Evolutionary conservation across 2,329 filamentous ascomycete species (phyloP), one percentile per base, ranked within the genome.

Genomic region (Cordyceps militaris): DNA sequence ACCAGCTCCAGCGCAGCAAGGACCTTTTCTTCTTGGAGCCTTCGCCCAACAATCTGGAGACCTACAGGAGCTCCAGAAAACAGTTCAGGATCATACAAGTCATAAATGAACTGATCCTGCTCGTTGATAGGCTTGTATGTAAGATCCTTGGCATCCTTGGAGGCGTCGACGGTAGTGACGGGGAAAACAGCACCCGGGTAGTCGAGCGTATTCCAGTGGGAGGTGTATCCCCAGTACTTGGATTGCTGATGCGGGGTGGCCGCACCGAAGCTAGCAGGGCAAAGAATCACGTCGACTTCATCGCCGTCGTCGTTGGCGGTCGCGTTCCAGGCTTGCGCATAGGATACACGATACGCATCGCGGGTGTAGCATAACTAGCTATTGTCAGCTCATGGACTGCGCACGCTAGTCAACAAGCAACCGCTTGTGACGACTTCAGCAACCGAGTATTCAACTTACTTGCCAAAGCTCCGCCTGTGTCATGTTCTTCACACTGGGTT

Each of bases 181-280:
- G 86, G 86, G 65, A 89, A 86, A 0, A 83, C 76, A 2, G 80
- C 68, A 10, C 76, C 79, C 0, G 86, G 83, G 66, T 87, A 87
- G 66, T 89, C 85, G 1, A 89, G 76, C 43, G 88, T 64, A 65
- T 89, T 89, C 84, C 85, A 89, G 60, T 84, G 79, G 0, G 78
- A 73, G 0, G 84, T 87, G 63, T 89, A 89, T 1, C 78, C 79
- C 84, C 84, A 89, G 74, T 66, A 86, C 64, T 68, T 66, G 3
- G 66, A 70, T 10, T 68, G 63, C 4, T 70, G 70, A 61, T 82
- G 68, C 61, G 83, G 61, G 59, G 71, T 58, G 63, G 69, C 75
- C 60, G 79, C 70, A 76, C 80, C n/a, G 1, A 82, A 81, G 0
- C 78, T 79, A 0, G 75, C 79, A 0, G 85, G 85, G 57, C 79